phyloP scores from a whole-genome alignment of 768 basidiomycete species.

The Macrolepiota fuliginosa region DNA sequence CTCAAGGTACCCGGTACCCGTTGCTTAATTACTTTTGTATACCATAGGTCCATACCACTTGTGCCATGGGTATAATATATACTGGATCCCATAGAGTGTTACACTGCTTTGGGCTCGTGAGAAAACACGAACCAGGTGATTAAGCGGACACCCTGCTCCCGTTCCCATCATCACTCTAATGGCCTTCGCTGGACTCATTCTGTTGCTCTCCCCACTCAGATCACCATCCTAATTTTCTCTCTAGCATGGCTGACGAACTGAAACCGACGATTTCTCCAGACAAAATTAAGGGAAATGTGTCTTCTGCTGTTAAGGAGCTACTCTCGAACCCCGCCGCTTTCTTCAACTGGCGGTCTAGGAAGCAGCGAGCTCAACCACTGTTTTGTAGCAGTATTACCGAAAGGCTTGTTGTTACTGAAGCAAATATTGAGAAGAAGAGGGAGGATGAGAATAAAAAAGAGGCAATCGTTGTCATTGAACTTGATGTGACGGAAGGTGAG shows the following conservation, averaged over 20 bases:
- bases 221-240: neutral
- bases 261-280: neutral
- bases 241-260: neutral
- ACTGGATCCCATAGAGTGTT: no score
- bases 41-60: no score
- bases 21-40: neutral
- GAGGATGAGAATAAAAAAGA: slow-evolving; percentile 42
- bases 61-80: no score
- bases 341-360: slow-evolving; percentile 12
- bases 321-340: slow-evolving; percentile 22
- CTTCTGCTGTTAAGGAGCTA: slow-evolving; percentile 19
- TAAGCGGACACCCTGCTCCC: neutral
- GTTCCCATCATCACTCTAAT: neutral
- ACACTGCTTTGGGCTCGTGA: neutral
- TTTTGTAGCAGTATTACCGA: slow-evolving; percentile 23
- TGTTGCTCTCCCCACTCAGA: neutral
- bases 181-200: neutral
- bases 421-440: slow-evolving; percentile 34
- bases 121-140: neutral
- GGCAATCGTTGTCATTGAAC: slow-evolving; percentile 40
- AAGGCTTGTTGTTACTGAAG: slow-evolving; percentile 33
- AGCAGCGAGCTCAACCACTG: slow-evolving; percentile 6
- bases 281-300: slow-evolving; percentile 21
- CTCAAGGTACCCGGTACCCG: no score
- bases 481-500: slow-evolving; percentile 39